These are phyloP conservation scores for Aquilaria yunnanensis DNA, from an alignment of 345 rosid genomes.

Conservation along the genomic window DNA sequence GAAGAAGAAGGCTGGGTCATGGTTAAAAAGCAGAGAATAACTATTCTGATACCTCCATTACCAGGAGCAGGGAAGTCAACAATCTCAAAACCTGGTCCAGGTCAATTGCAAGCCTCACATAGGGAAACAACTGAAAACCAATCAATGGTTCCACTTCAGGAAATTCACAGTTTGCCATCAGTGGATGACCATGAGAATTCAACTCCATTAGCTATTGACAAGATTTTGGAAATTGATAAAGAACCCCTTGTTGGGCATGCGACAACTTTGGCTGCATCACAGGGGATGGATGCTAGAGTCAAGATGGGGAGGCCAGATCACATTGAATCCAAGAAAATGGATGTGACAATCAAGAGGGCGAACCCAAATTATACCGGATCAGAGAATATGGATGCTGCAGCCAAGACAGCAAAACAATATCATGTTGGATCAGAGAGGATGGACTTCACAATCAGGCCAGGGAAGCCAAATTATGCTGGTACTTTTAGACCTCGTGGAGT, in stretches of 20 bases:
- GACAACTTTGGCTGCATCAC: slow-evolving; percentile 17
- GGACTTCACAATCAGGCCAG: slow-evolving; percentile 14
- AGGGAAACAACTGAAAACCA: slow-evolving; percentile 14
- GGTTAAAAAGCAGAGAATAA: slow-evolving; percentile 65
- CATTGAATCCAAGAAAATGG: background rate
- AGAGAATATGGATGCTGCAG: too few relatives aligned
- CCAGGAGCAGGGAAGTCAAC: slow-evolving; percentile 21
- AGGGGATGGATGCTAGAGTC: slow-evolving; percentile 8
- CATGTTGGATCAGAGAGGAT: slow-evolving; percentile 13
- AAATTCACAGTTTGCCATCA: slow-evolving; percentile 14
- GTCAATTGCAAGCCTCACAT: slow-evolving; percentile 23
- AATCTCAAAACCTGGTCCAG: slow-evolving; percentile 28
- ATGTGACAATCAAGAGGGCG: background rate
- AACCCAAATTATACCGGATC: background rate
- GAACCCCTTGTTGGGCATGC: slow-evolving; percentile 17
- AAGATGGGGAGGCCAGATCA: slow-evolving; percentile 13
- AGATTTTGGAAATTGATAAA: slow-evolving; percentile 11
- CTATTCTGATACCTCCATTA: slow-evolving; percentile 58
- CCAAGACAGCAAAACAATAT: too few relatives aligned
- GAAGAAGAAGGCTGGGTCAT: slow-evolving; percentile 60
- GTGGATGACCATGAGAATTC: slow-evolving; percentile 33
- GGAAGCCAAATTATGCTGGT: slow-evolving; percentile 5
- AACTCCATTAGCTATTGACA: slow-evolving; percentile 11
- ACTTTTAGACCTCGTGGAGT: slow-evolving; percentile 10
- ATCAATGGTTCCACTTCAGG: slow-evolving; percentile 17